phyloP scores from a whole-genome alignment of 208 protist genomes.

The Strigomonas oncopelti region DNA sequence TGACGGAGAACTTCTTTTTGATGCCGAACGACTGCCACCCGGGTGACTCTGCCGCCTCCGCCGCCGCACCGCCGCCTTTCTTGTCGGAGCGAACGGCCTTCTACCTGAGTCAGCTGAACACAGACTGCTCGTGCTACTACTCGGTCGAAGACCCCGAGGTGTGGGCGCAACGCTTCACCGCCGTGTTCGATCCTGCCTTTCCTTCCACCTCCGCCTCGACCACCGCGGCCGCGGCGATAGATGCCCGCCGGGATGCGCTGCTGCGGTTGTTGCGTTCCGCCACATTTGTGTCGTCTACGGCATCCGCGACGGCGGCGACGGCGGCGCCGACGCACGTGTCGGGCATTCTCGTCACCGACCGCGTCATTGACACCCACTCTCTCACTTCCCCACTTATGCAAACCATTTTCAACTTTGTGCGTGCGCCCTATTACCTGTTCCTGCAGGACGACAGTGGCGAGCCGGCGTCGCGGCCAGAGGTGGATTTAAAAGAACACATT shows the following conservation, averaged over 20 bases:
- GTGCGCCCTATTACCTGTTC: background rate
- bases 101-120: conserved; percentile 88
- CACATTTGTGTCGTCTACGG: conserved; percentile 1
- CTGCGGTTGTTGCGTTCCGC: background rate
- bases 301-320: background rate
- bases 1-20: conserved; percentile 97
- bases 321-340: background rate
- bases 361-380: background rate
- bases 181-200: conserved; percentile 7
- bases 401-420: background rate
- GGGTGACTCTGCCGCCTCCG: conserved; percentile 11
- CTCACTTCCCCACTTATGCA: background rate
- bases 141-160: conserved; percentile 15
- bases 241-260: background rate
- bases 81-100: conserved; percentile 63
- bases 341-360: background rate
- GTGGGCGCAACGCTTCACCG: conserved; percentile 41
- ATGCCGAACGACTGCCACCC: conserved; percentile 5
- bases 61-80: background rate
- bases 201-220: too few species aligned
- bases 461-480: background rate
- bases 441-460: background rate
- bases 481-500: background rate
- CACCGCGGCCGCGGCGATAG: conserved; percentile 2
- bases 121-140: conserved; percentile 43